Base-by-base conservation (phyloP, 1,284 basidiomycete genomes). In the Tremellales sp. region DNA sequence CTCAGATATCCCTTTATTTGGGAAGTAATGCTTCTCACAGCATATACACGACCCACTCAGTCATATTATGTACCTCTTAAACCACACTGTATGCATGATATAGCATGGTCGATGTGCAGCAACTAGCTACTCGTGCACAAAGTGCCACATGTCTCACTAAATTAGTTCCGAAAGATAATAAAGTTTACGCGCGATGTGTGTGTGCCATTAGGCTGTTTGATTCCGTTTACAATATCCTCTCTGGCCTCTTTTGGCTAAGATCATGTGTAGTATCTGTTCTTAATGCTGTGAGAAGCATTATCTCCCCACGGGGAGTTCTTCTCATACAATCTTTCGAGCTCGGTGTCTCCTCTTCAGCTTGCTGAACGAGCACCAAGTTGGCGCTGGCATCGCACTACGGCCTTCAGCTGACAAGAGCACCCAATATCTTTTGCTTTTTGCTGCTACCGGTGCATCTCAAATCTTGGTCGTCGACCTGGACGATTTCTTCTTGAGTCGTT, bases 251-350 rank as follows among this genome's bases (percentile, higher is more conserved):
- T 71, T 71, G 69, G 69, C 69, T 71, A 71, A 69, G 69, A 71
- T 72, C 69, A 70, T 72, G 69, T 72, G 69, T 72, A 72, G 67
- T 72, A 72, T 72, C 69, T 70, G 69, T 72, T 70, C 67, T 72
- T 72, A 65, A 65, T 36, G 54, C 60, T 64, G 59, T 72, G 56
- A 72, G 65, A 68, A 64, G 61, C 54, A 36, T 65, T 65, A 70
- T 52, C 33, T 40, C 43, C 52, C 60, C 65, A 70, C 62, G 62
- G 63, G 54, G 36, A 41, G 49, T 61, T 49, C 53, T 63, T 68
- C 65, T 71, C 56, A 53, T 51, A 43, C 43, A 47, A 59, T 67
- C 65, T 67, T 52, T 71, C 61, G 21, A 40, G 39, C 39, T 15
- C 15, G 23, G 6, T 21, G 15, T 15, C 4, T 6, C 39, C 39